These are phyloP conservation scores for Excoecaria agallocha DNA, from an alignment of 345 rosid genomes.

Conservation along the genomic window DNA sequence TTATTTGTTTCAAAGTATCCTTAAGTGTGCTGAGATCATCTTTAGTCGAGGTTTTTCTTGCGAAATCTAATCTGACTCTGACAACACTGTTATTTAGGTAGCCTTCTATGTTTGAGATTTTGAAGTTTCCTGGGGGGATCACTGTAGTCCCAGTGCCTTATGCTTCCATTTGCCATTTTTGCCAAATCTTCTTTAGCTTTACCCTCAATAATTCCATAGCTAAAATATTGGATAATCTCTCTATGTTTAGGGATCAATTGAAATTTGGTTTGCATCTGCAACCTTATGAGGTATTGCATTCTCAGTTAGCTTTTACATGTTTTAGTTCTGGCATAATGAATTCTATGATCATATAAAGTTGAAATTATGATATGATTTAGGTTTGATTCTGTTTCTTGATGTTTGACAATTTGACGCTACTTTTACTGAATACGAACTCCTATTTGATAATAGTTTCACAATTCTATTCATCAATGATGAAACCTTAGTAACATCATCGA, in stretches of 20 bases:
- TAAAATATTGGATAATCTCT: constrained; percentile 45
- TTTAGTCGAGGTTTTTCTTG: constrained; percentile 56
- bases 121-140: constrained; percentile 75
- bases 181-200: constrained; percentile 53
- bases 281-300: constrained; percentile 53
- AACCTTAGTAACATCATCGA: not conserved
- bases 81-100: constrained; percentile 53
- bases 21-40: constrained; percentile 53
- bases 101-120: constrained; percentile 57
- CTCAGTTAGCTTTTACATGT: not conserved
- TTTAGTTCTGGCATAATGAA: not conserved
- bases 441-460: not conserved
- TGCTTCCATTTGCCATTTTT: constrained; percentile 43
- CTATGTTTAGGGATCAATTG: constrained; percentile 52
- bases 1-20: too few relatives aligned
- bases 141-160: constrained; percentile 49
- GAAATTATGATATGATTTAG: not conserved
- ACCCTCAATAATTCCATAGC: constrained; percentile 58
- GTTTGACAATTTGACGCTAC: not conserved
- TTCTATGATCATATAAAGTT: not conserved
- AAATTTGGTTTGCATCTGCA: constrained; percentile 45
- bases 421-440: not conserved
- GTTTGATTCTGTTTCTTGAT: not conserved
- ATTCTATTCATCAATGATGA: not conserved
- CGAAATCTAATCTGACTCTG: constrained; percentile 55